Evolutionary conservation across 2,329 filamentous ascomycete species (phyloP), one percentile per base, ranked within the genome.

Genomic region (Madurella fahalii): DNA sequence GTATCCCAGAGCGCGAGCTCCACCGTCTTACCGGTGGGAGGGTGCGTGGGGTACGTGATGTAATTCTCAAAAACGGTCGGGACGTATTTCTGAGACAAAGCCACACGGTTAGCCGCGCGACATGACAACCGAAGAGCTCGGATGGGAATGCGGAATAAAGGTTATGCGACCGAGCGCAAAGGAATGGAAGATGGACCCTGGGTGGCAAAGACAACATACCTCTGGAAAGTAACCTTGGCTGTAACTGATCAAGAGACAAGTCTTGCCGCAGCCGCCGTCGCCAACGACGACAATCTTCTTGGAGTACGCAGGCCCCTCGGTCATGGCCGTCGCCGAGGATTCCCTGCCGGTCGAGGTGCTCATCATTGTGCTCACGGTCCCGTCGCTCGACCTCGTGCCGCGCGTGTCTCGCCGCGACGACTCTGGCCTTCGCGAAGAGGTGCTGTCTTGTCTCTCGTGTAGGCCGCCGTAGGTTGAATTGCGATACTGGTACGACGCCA

Each of bases 201-300:
- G 13, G 4, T 37, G 31, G 4, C 17, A 31, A 17, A 18, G 39
- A 32, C 43, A 55, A 61, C 80, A 63, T 78, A 96, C 94, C 89
- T 99, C 93, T 74, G 94, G 94, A 70, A 99, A 99, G 73, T 96
- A 96, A 57, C 94, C 94, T 76, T 97, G 92, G 68, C 91, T 95
- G 78, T 97, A 99, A 75, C 92, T 96, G 74, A 99, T 99, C 73
- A 99, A 79, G 64, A 99, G 78, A 77, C 94, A 99, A 9, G 94
- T 99, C 84, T 99, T 99, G 66, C 94, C 94, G 73, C 94, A 99
- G 59, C 94, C 94, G 65, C 94, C 94, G 72, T 99, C 94, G 59
- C 94, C 94, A 44, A 99, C 94, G 49, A 99, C 94, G 43, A 99
- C 94, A 69, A 99, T 94, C 81, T 99, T 99, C 80, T 99, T 99